Evolutionary conservation across 345 rosid species (phyloP), one percentile per base, ranked within the genome.

Genomic region (Fremontodendron californicum): DNA sequence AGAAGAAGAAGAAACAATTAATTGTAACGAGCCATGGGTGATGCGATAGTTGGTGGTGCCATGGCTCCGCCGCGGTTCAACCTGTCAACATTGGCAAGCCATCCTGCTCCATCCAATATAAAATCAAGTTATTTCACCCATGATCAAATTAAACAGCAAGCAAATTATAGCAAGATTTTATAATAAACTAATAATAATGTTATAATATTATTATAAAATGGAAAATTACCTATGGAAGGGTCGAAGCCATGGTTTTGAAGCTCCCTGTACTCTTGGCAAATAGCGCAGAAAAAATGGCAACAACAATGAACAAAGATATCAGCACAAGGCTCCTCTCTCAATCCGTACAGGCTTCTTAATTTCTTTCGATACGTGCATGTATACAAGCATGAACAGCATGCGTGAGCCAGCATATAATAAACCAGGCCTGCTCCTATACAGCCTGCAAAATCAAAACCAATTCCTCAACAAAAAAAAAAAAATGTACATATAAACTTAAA

Each of bases 191-290:
- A n/a, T n/a, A n/a, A n/a, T n/a, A n/a, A n/a, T 33, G 3, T 3
- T 33, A 1, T 3, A 33, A 33, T n/a, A 33, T 3, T 33, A 33
- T 33, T 33, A 33, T 33, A 1, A 1, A 33, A 33, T 33, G 35
- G 35, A 33, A 33, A 0, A 0, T 29, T 58, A 66, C 51, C 52
- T 11, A 68, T 5, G 19, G 73, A 68, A 12, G 73, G 57, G 39
- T 69, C 57, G 54, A 69, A 69, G 18, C 39, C 57, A 6, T 27
- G 74, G 39, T 27, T 46, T 46, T 70, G 54, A 27, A 70, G 74
- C 57, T 70, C 40, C 6, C 39, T 70, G 15, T 46, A 46, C 11
- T 70, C 74, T 46, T 46, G 57, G 57, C 57, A 45, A 70, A 70
- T 46, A 25, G 74, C 57, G 19, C 74, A 70, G n/a, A 21, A 27